A percentile compares a stretch with the other conserved stretches of the same genome.
Conservation (phyloP, 2,329 filamentous ascomycete species). For the Parasarocladium wereldwijsianum region DNA sequence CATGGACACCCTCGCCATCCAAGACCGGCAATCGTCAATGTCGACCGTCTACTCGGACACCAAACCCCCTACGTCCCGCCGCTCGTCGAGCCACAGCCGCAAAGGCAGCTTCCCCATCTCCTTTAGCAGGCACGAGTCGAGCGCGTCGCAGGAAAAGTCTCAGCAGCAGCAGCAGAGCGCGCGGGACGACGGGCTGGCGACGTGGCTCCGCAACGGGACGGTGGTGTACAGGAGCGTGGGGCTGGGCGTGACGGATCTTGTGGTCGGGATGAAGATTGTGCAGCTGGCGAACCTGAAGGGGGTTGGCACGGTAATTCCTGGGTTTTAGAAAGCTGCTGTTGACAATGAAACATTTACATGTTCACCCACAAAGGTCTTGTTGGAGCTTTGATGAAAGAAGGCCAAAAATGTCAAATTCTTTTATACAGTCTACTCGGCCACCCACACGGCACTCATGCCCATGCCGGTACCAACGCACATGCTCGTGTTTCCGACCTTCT, state of each 20-base stretch:
- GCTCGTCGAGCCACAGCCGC: slow-evolving; percentile 12
- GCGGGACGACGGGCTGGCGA: slow-evolving; percentile 32
- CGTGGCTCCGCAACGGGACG: slow-evolving; percentile 46
- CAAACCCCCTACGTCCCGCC: slow-evolving; percentile 14
- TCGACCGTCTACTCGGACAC: slow-evolving; percentile 24
- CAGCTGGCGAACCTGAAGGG: slow-evolving; percentile 38
- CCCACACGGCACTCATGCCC: slow-evolving; percentile 96
- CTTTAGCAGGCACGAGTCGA: slow-evolving; percentile 14
- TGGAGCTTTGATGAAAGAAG: slow-evolving; percentile 1
- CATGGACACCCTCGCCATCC: slow-evolving; percentile 17
- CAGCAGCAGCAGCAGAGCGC: slow-evolving; percentile 32
- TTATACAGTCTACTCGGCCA: slow-evolving; percentile 54
- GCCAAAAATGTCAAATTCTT: neutral
- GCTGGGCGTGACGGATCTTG: slow-evolving; percentile 50
- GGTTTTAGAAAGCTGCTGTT: slow-evolving; percentile 27
- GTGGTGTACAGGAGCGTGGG: slow-evolving; percentile 58
- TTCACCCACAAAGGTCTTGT: neutral
- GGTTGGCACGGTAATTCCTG: slow-evolving; percentile 36
- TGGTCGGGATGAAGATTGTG: slow-evolving; percentile 43
- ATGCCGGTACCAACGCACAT: slow-evolving; percentile 97
- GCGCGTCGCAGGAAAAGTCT: slow-evolving; percentile 18
- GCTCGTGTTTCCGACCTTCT: slow-evolving; percentile 81
- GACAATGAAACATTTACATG: neutral
- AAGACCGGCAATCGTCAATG: slow-evolving; percentile 21
- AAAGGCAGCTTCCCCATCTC: slow-evolving; percentile 19